Percentiles rank a stretch among this genome's conserved stretches.
These are phyloP conservation scores for Aethionema arabicum DNA, from an alignment of 345 rosid species.

Conservation along the genomic window DNA sequence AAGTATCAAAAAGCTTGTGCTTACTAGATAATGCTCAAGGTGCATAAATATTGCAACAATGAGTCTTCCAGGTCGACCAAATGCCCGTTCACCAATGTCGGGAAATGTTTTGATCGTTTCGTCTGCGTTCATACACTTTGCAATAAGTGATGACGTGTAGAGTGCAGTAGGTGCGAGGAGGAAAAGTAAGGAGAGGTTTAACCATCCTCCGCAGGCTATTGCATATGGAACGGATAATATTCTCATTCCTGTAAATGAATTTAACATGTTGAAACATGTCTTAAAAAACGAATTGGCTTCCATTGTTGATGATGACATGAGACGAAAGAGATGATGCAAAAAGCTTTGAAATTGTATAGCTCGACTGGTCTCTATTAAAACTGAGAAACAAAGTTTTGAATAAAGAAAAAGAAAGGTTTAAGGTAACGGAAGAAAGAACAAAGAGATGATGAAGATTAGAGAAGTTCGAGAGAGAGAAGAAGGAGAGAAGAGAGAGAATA, in stretches of 20 bases:
- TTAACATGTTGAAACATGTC: conserved; percentile 36
- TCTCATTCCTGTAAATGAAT: conserved; percentile 40
- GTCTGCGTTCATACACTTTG: conserved; percentile 42
- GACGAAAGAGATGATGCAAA: no score
- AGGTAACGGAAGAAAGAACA: no score
- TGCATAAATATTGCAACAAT: conserved; percentile 41
- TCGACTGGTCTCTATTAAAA: no score
- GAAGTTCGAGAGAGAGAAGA: no score
- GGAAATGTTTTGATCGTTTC: conserved; percentile 36
- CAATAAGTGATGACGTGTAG: conserved; percentile 42
- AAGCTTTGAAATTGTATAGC: no score
- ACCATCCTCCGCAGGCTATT: conserved; percentile 51
- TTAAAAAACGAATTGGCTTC: conserved; percentile 28
- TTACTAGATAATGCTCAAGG: conserved; percentile 48
- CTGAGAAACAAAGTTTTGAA: no score
- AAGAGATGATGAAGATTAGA: no score
- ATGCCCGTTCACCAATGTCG: conserved; percentile 43
- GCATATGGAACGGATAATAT: conserved; percentile 51
- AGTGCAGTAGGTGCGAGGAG: conserved; percentile 39
- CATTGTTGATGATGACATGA: no score
- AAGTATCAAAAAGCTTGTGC: conserved; percentile 43
- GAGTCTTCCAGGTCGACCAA: conserved; percentile 45
- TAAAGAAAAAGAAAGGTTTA: no score
- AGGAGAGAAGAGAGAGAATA: no score
- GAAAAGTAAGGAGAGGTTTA: conserved; percentile 41